Evolutionary conservation across 305 asterid species (phyloP), one percentile per base, ranked within the genome.

Genomic region (Solanum hybrid): DNA sequence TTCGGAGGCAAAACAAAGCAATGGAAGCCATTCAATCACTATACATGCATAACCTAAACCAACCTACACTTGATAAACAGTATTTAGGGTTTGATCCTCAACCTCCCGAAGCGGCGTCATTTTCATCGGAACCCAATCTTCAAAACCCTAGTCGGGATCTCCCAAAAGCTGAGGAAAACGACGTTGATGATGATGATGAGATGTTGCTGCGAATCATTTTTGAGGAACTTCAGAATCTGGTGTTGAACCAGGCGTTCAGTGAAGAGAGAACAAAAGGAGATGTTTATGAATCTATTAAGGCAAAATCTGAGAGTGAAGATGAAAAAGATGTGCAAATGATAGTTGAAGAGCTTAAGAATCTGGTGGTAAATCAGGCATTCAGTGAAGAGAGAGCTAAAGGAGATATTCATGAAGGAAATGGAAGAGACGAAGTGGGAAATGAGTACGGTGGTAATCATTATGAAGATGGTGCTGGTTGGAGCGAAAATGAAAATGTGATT

Each of bases 401-500:
- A 8, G 36, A 13, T 37, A 24, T 37, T 79, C 34, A 24, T 40
- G 86, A 81, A 26, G 86, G 17, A 9, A 81, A 4, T 51, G 86
- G 69, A 87, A 19, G 76, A 76, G 77, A 76, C 1, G 45, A 35
- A 34, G 13, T 34, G 15, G 85, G 7, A 6, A 78, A 12, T 42
- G 89, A 34, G 51, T 34, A 10, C 40, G 40, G 73, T 11, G 51
- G 34, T 79, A 37, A 40, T n/a, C 34, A 6, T 40, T 29, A 40
- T 87, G 84, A 22, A 2, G 81, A 51, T 45, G 77, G 36, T 31
- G 89, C 78, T 88, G n/a, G 64, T 77, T 69, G 76, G 89, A 45
- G 77, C 26, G 86, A 22, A 66, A 88, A 60, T 51, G 94, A 80
- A 32, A 92, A 32, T 40, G 93, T 22, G 31, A 36, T 10, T n/a